A percentile compares a stretch with the other conserved stretches of the same genome.
Evolutionary conservation across 371 early-diverging fungal genomes (phyloP).

Genomic region (Basidiobolus meristosporus): DNA sequence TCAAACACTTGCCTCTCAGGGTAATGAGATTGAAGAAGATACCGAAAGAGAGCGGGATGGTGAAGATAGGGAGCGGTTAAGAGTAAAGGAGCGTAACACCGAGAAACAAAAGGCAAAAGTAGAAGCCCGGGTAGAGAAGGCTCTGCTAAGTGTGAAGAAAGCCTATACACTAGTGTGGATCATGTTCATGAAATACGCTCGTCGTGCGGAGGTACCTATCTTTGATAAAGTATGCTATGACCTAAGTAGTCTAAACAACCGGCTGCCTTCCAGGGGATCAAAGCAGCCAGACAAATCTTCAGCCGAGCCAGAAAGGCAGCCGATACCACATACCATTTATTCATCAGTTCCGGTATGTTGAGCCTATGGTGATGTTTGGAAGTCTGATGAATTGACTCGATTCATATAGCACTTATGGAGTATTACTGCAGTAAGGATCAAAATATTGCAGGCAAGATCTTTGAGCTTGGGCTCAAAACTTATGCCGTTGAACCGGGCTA

Average conservation of each 20-base stretch:
- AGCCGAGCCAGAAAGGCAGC: conserved; percentile 56
- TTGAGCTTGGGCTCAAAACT: conserved; percentile 67
- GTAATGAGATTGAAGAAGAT: conserved; percentile 19
- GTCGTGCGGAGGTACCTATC: conserved; percentile 49
- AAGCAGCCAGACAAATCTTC: conserved; percentile 61
- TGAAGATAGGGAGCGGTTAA: conserved; percentile 52
- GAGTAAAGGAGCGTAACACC: conserved; percentile 34
- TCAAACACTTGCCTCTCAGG: conserved; percentile 9
- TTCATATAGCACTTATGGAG: conserved; percentile 64
- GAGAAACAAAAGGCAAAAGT: conserved; percentile 43
- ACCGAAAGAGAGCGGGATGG: conserved; percentile 43
- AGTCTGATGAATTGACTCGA: no score
- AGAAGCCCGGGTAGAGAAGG: conserved; percentile 30
- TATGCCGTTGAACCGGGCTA: conserved; percentile 57
- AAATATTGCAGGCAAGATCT: conserved; percentile 71
- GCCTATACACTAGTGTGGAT: conserved; percentile 63
- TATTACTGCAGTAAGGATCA: conserved; percentile 76
- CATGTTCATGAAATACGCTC: conserved; percentile 63
- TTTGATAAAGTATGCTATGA: background rate
- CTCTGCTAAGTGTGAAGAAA: conserved; percentile 35
- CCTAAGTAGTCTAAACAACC: background rate
- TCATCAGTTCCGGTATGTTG: conserved; percentile 45
- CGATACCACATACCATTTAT: conserved; percentile 66
- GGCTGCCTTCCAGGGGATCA: conserved; percentile 21
- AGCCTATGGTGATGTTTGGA: background rate